Percentiles rank a stretch among this genome's conserved stretches.
phyloP scores from a whole-genome alignment of 352 stramenopile genomes.

The Phytopythium aichiense region DNA sequence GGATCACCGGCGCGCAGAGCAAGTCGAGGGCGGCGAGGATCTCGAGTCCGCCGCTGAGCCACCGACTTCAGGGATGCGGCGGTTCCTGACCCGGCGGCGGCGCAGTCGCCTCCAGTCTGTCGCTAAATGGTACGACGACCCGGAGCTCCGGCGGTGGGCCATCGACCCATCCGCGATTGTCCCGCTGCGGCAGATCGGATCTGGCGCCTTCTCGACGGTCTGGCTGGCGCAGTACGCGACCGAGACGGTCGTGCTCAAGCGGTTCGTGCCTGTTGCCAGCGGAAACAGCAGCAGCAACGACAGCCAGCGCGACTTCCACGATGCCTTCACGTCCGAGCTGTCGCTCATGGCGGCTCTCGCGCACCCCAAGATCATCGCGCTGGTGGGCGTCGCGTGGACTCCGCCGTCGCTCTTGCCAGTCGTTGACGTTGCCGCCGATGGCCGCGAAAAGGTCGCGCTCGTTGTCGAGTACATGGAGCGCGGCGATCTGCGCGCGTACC shows the following conservation, averaged over 20 bases:
- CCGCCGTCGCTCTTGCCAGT: not conserved
- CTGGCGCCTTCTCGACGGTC: slow-evolving; percentile 40
- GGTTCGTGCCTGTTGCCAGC: slow-evolving; percentile 22
- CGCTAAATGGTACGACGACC: slow-evolving; percentile 31
- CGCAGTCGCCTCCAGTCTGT: not conserved
- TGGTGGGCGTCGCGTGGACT: slow-evolving; percentile 76
- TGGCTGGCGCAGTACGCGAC: slow-evolving; percentile 49
- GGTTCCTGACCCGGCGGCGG: not conserved
- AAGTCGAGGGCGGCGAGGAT: not conserved
- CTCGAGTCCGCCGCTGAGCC: not conserved
- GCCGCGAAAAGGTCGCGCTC: slow-evolving; percentile 43
- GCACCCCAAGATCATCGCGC: slow-evolving; percentile 76
- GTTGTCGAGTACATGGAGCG: slow-evolving; percentile 72
- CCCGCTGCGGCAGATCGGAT: slow-evolving; percentile 29
- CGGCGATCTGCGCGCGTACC: slow-evolving; percentile 54
- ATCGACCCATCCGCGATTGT: slow-evolving; percentile 36
- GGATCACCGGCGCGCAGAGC: not conserved
- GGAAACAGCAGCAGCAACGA: slow-evolving; percentile 1
- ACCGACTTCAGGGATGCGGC: not conserved
- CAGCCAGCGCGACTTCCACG: slow-evolving; percentile 15
- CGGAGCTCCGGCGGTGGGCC: slow-evolving; percentile 42
- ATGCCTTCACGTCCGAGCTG: slow-evolving; percentile 68
- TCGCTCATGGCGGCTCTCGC: slow-evolving; percentile 50
- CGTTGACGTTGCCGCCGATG: not conserved
- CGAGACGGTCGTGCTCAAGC: slow-evolving; percentile 47